Percentiles rank a stretch among this genome's conserved stretches.
phyloP scores from a whole-genome alignment of 306 rosid genomes.

The Fragaria vesca region DNA sequence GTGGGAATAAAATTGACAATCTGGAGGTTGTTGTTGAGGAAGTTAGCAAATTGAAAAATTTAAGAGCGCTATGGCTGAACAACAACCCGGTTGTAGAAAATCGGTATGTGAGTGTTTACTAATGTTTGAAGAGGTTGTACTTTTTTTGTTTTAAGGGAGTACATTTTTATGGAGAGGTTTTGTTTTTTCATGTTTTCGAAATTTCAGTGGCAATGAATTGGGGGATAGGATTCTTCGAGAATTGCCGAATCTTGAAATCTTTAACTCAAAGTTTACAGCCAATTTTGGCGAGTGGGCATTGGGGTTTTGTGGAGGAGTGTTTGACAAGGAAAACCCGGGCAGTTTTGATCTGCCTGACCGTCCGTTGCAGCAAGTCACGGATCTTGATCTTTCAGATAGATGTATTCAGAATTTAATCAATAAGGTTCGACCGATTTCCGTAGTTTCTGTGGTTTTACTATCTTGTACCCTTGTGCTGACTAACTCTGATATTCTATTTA shows the following conservation, averaged over 20 bases:
- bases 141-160: neutral
- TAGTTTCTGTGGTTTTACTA: neutral
- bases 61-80: slow-evolving; percentile 87
- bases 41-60: slow-evolving; percentile 61
- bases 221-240: slow-evolving; percentile 43
- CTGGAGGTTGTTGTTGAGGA: slow-evolving; percentile 55
- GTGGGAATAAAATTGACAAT: slow-evolving; percentile 61
- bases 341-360: slow-evolving; percentile 40
- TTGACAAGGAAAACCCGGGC: slow-evolving; percentile 71
- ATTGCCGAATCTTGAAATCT: slow-evolving; percentile 66
- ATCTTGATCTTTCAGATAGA: slow-evolving; percentile 79
- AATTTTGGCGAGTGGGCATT: slow-evolving; percentile 76
- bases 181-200: no score
- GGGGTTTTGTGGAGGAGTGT: slow-evolving; percentile 84
- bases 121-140: slow-evolving; percentile 7
- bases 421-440: slow-evolving; percentile 41
- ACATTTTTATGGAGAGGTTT: slow-evolving; percentile 10
- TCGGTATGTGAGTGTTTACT: slow-evolving; percentile 38
- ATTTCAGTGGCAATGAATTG: slow-evolving; percentile 50
- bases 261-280: slow-evolving; percentile 64
- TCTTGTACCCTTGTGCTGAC: neutral
- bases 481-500: neutral
- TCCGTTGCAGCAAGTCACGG: slow-evolving; percentile 43
- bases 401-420: slow-evolving; percentile 60
- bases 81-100: slow-evolving; percentile 53